Percentiles rank a stretch among this genome's conserved stretches.
These are phyloP conservation scores for Athelia sp. DNA, from an alignment of 1,284 basidiomycete genomes.

Conservation along the genomic window DNA sequence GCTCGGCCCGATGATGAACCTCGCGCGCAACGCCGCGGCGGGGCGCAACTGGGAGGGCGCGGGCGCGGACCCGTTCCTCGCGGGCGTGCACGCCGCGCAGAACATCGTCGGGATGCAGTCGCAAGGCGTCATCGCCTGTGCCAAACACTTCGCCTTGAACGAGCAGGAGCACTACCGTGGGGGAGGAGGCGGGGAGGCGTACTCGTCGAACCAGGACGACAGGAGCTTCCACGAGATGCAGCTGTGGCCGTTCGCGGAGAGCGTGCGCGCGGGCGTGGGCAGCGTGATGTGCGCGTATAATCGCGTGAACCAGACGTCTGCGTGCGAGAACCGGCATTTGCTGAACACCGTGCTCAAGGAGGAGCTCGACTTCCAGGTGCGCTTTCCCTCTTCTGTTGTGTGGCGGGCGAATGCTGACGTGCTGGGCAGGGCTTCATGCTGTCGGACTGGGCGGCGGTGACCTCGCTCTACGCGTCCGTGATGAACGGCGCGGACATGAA, in stretches of 20 bases:
- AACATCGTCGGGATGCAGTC: constrained; percentile 43
- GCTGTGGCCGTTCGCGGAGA: constrained; percentile 37
- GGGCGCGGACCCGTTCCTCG: constrained; percentile 32
- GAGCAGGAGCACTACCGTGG: constrained; percentile 32
- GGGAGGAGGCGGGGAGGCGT: constrained; percentile 23
- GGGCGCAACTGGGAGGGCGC: constrained; percentile 51
- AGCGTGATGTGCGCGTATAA: constrained; percentile 45
- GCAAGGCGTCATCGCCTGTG: constrained; percentile 37
- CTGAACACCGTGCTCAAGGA: constrained; percentile 47
- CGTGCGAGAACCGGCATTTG: constrained; percentile 41
- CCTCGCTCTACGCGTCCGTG: no score
- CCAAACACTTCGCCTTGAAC: constrained; percentile 22
- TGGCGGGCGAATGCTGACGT: neutral
- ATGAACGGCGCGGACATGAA: no score
- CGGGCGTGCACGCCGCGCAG: no score
- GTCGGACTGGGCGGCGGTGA: no score
- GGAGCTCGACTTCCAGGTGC: constrained; percentile 23
- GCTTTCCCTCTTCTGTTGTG: neutral
- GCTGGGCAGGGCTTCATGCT: constrained; percentile 15
- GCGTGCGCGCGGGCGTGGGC: constrained; percentile 40
- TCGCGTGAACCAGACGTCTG: constrained; percentile 40
- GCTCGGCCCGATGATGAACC: constrained; percentile 26
- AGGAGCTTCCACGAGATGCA: constrained; percentile 35
- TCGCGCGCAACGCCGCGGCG: constrained; percentile 15
- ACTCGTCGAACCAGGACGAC: constrained; percentile 40